phyloP scores from a whole-genome alignment of 306 rosid species.

The Fragaria nilgerrensis region DNA sequence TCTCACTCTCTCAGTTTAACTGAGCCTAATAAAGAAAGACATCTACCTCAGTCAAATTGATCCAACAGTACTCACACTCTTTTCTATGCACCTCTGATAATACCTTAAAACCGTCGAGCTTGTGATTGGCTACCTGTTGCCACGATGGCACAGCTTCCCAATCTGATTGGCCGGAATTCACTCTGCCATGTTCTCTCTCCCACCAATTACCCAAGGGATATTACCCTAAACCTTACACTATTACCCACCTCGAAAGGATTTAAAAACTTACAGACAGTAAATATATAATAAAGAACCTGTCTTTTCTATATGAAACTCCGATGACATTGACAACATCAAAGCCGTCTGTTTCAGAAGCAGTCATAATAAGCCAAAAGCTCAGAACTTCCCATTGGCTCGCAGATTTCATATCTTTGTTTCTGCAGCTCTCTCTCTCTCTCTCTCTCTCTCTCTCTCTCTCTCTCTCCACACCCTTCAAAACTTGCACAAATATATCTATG shows the following conservation, averaged over 20 bases:
- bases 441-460: no score
- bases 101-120: slow-evolving; percentile 91
- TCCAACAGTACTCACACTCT: slow-evolving; percentile 9
- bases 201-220: slow-evolving; percentile 45
- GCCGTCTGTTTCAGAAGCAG: slow-evolving; percentile 60
- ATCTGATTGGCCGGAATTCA: slow-evolving; percentile 50
- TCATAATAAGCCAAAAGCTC: slow-evolving; percentile 52
- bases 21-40: slow-evolving; percentile 35
- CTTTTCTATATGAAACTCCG: slow-evolving; percentile 45
- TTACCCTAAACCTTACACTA: slow-evolving; percentile 24
- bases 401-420: slow-evolving; percentile 42
- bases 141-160: slow-evolving; percentile 55
- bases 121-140: slow-evolving; percentile 67
- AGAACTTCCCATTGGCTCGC: slow-evolving; percentile 63
- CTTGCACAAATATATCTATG: slow-evolving; percentile 51
- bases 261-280: slow-evolving; percentile 11
- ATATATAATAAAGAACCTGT: slow-evolving; percentile 21
- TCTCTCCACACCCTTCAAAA: not conserved
- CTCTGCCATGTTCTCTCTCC: slow-evolving; percentile 8
- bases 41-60: slow-evolving; percentile 1
- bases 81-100: slow-evolving; percentile 41
- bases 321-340: slow-evolving; percentile 47
- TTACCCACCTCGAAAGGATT: slow-evolving; percentile 41
- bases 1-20: slow-evolving; percentile 27
- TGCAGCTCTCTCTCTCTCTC: slow-evolving; percentile 9